Conservation (phyloP, 1,139 yeast species). For the Blastobotrys petasosporus region DNA sequence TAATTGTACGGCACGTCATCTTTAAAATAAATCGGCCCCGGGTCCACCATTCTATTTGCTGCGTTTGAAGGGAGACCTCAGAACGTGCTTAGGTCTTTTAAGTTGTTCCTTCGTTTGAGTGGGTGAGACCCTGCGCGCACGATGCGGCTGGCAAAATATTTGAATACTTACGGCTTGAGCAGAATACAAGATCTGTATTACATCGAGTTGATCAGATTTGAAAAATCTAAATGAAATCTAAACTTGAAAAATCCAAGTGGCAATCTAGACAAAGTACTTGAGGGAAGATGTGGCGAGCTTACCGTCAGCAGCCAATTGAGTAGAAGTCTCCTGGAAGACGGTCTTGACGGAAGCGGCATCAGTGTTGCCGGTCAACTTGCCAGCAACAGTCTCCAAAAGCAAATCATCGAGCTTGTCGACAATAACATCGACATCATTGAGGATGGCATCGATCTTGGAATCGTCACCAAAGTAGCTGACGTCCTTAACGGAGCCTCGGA, state of each 20-base stretch:
- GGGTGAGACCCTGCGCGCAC: no score
- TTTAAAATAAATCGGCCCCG: constrained; percentile 16
- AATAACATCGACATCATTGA: constrained; percentile 62
- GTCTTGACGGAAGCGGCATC: constrained; percentile 50
- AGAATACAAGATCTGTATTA: not conserved
- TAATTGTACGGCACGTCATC: constrained; percentile 55
- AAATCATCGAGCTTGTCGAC: constrained; percentile 75
- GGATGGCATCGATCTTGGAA: constrained; percentile 56
- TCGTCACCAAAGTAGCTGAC: constrained; percentile 69
- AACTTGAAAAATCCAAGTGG: not conserved
- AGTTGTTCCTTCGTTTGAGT: no score
- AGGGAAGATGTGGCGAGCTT: constrained; percentile 25
- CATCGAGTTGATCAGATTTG: not conserved
- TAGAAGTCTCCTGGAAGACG: constrained; percentile 45
- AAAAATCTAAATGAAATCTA: not conserved
- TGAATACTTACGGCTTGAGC: not conserved
- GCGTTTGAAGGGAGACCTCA: no score
- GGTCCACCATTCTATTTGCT: constrained; percentile 2
- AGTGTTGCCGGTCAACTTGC: constrained; percentile 45
- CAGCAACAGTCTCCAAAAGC: constrained; percentile 65
- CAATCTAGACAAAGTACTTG: constrained; percentile 5
- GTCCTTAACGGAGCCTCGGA: constrained; percentile 81
- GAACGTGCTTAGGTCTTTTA: no score
- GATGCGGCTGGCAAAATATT: no score
- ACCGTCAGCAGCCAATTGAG: constrained; percentile 40